These are phyloP conservation scores for Tolypocladium amazonense DNA, from an alignment of 2,329 filamentous ascomycete species.

Conservation along the genomic window DNA sequence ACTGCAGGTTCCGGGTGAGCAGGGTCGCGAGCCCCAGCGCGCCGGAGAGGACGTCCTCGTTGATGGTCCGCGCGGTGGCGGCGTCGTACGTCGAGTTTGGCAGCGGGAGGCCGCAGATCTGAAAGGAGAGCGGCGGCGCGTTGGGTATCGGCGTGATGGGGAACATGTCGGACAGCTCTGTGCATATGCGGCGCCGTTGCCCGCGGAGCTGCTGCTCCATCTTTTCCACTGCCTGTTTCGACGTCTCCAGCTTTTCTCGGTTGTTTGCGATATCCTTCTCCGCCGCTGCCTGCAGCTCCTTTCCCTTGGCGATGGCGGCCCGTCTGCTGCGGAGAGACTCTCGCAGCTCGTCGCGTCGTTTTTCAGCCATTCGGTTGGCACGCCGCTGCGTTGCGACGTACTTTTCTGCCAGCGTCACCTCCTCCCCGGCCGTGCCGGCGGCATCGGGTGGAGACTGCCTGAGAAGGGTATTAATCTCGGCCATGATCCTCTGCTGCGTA, in stretches of 20 bases:
- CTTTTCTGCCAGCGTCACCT: slow-evolving; percentile 33
- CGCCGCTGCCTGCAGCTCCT: slow-evolving; percentile 45
- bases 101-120: slow-evolving; percentile 66
- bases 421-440: slow-evolving; percentile 38
- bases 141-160: slow-evolving; percentile 57
- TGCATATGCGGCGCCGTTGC: slow-evolving; percentile 81
- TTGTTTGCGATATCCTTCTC: slow-evolving; percentile 52
- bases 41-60: slow-evolving; percentile 66
- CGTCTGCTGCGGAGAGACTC: slow-evolving; percentile 55
- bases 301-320: slow-evolving; percentile 56
- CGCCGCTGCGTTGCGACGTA: slow-evolving; percentile 56
- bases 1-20: slow-evolving; percentile 64
- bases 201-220: slow-evolving; percentile 61
- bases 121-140: slow-evolving; percentile 62
- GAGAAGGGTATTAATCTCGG: slow-evolving; percentile 62
- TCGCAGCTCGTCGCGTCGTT: slow-evolving; percentile 56
- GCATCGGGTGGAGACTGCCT: slow-evolving; percentile 27
- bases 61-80: slow-evolving; percentile 29
- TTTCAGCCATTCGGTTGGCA: slow-evolving; percentile 49
- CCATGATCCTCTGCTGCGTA: slow-evolving; percentile 61
- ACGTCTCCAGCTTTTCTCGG: slow-evolving; percentile 45
- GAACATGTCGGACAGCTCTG: slow-evolving; percentile 71
- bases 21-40: slow-evolving; percentile 74
- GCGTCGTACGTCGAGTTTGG: slow-evolving; percentile 70
- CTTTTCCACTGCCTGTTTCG: slow-evolving; percentile 41